These are phyloP conservation scores for Suillus discolor DNA, from an alignment of 768 basidiomycete species.

Conservation along the genomic window DNA sequence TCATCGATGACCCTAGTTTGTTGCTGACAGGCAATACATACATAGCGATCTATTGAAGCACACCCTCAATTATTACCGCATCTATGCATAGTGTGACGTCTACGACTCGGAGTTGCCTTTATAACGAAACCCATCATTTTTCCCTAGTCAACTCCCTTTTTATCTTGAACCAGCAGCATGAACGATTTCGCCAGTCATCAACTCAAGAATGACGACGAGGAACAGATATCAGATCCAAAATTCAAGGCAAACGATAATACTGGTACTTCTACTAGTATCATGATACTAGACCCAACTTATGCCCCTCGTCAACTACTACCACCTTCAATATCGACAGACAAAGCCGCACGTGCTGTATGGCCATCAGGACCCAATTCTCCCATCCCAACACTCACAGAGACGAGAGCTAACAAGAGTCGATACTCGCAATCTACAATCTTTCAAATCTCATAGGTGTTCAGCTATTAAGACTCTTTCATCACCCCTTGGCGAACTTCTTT, in stretches of 20 bases:
- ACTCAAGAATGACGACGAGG: conserved; percentile 59
- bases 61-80: too few species aligned
- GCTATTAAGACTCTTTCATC: conserved; percentile 19
- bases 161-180: conserved; percentile 37
- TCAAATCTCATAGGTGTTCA: conserved; percentile 19
- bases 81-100: too few species aligned
- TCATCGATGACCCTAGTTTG: too few species aligned
- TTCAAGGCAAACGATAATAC: conserved; percentile 29
- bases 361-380: conserved; percentile 39
- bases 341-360: conserved; percentile 35
- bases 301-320: conserved; percentile 42
- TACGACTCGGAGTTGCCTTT: conserved; percentile 30
- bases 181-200: conserved; percentile 60
- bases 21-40: too few species aligned
- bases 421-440: conserved; percentile 16
- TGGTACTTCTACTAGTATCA: conserved; percentile 9
- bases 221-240: conserved; percentile 29
- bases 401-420: conserved; percentile 31
- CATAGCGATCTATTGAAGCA: too few species aligned
- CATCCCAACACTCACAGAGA: conserved; percentile 27
- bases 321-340: conserved; percentile 32
- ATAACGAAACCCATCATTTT: conserved; percentile 30
- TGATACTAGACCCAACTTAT: conserved; percentile 35
- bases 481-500: conserved; percentile 33
- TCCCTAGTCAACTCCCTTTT: conserved; percentile 12